A percentile compares a stretch with the other conserved stretches of the same genome.
Evolutionary conservation across 306 rosid genomes (phyloP).

Genomic region (Castanospermum australe): DNA sequence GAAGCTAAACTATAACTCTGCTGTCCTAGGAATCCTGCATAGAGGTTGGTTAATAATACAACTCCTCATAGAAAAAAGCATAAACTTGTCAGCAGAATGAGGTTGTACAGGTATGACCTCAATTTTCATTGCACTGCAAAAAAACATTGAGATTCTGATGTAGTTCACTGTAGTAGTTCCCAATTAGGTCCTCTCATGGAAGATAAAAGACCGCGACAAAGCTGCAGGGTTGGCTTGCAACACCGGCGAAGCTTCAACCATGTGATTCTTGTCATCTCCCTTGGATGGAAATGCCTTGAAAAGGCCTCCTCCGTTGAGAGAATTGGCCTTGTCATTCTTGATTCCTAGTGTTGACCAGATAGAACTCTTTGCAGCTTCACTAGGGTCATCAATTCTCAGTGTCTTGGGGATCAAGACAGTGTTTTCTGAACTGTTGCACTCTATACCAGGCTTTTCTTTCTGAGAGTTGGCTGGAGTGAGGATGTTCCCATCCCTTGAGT

Average conservation of each 20-base stretch:
- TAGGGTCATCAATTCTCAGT: constrained; percentile 63
- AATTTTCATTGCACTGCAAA: constrained; percentile 8
- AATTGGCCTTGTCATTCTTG: constrained; percentile 54
- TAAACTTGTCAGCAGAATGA: constrained; percentile 12
- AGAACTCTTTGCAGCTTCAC: constrained; percentile 68
- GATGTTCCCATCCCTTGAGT: constrained; percentile 58
- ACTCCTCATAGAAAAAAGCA: constrained; percentile 10
- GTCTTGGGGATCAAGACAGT: constrained; percentile 65
- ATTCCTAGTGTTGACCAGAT: constrained; percentile 66
- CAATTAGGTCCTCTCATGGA: constrained; percentile 64
- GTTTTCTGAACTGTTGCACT: constrained; percentile 28
- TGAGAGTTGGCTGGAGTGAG: constrained; percentile 29
- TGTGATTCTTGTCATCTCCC: constrained; percentile 42
- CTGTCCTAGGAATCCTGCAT: constrained; percentile 30
- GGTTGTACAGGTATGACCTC: constrained; percentile 20
- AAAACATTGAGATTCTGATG: not conserved
- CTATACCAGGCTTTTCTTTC: constrained; percentile 34
- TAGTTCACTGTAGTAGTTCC: not conserved
- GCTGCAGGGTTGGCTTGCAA: constrained; percentile 91
- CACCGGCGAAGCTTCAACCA: constrained; percentile 44
- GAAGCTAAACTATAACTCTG: constrained; percentile 24
- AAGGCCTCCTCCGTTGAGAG: constrained; percentile 45
- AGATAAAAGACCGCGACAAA: constrained; percentile 61
- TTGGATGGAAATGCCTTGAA: constrained; percentile 54
- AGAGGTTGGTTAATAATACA: constrained; percentile 20